Evolutionary conservation across 1,139 yeast species (phyloP).

Genomic region (Protomyces inouyei): DNA sequence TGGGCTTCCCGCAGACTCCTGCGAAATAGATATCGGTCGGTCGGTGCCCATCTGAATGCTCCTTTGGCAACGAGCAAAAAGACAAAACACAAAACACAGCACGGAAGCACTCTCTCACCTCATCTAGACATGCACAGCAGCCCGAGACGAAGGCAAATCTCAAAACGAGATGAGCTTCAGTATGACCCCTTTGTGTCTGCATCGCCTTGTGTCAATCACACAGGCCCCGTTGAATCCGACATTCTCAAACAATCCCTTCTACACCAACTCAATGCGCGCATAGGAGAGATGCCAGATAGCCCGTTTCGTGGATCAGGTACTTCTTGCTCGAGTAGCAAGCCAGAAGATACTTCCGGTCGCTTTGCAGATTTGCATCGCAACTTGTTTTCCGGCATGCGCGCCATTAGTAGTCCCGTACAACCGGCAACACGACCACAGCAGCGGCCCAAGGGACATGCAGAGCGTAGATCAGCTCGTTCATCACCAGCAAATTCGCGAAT

Average conservation of each 20-base stretch:
- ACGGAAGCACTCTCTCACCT: neutral
- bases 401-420: neutral
- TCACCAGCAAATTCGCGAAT: neutral
- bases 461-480: neutral
- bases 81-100: neutral
- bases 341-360: neutral
- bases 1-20: neutral
- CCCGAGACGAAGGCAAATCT: neutral
- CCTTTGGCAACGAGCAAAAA: neutral
- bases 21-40: neutral
- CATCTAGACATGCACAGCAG: neutral
- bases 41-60: neutral
- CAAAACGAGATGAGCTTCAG: neutral
- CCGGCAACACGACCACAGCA: neutral
- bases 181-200: neutral
- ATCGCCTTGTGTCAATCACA: neutral
- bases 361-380: neutral
- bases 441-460: neutral
- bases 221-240: neutral
- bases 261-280: constrained; percentile 19
- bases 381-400: neutral
- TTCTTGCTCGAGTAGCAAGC: neutral
- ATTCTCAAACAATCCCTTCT: constrained; percentile 16
- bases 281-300: neutral
- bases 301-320: neutral